Percentiles rank a stretch among this genome's conserved stretches.
phyloP scores from a whole-genome alignment of 1,284 basidiomycete species.

The Neonothopanus nambi region DNA sequence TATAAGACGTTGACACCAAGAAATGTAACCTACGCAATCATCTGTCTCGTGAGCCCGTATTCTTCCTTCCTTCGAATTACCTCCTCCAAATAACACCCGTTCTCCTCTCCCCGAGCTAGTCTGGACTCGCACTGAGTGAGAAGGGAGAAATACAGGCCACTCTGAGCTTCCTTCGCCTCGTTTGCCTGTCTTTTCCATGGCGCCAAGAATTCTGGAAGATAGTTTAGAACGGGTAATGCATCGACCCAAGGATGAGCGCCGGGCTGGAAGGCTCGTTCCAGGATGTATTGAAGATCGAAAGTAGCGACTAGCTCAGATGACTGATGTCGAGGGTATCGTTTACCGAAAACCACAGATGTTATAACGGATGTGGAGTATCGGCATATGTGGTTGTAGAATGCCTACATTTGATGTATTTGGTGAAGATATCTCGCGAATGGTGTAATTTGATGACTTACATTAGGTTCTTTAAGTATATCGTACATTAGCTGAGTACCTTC shows the following conservation, averaged over 20 bases:
- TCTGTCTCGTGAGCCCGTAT: constrained; percentile 3
- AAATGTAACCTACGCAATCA: constrained; percentile 10
- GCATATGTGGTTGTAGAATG: constrained; percentile 25
- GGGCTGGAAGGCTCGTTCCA: constrained; percentile 27
- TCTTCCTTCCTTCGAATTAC: constrained; percentile 7
- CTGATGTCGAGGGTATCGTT: constrained; percentile 27
- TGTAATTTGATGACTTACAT: constrained; percentile 11
- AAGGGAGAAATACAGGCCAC: constrained; percentile 10
- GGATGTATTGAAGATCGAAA: constrained; percentile 25
- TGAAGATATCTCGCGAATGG: too few relatives aligned
- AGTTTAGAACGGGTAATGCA: constrained; percentile 32
- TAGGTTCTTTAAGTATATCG: constrained; percentile 29
- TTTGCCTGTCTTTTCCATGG: constrained; percentile 30
- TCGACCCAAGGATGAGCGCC: constrained; percentile 33
- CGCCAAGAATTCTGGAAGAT: constrained; percentile 33
- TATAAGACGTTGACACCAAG: too few relatives aligned
- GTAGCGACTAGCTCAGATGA: constrained; percentile 23
- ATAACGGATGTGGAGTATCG: constrained; percentile 31
- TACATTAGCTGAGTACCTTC: constrained; percentile 33
- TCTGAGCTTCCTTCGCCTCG: constrained; percentile 23
- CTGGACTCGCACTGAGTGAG: constrained; percentile 14
- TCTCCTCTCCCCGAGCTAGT: constrained; percentile 7
- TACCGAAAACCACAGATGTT: constrained; percentile 29
- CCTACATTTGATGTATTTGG: constrained; percentile 22
- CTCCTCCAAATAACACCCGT: constrained; percentile 12